These are phyloP conservation scores for Arabidopsis arenosa DNA, from an alignment of 345 rosid species.

Conservation along the genomic window DNA sequence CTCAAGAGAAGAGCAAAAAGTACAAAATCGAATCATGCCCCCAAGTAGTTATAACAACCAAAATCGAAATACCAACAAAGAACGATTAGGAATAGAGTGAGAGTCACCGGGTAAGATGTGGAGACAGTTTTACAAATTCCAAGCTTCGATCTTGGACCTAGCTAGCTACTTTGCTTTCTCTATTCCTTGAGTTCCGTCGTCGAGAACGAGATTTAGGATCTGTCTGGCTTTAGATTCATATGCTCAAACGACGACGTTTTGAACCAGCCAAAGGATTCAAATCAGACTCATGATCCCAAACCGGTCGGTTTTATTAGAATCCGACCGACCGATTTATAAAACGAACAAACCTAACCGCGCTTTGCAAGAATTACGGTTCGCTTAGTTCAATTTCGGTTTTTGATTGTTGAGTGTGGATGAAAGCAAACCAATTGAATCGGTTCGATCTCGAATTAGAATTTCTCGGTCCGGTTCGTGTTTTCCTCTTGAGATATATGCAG, in stretches of 20 bases:
- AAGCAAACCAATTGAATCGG: background rate
- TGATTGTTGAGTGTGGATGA: background rate
- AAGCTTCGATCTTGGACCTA: constrained; percentile 35
- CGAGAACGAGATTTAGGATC: constrained; percentile 32
- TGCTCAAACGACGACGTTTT: background rate
- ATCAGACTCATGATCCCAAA: background rate
- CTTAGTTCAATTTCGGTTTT: background rate
- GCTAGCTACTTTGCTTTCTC: constrained; percentile 18
- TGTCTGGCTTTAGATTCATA: constrained; percentile 18
- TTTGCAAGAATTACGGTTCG: too few relatives aligned
- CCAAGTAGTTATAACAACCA: background rate
- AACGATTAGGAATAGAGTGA: background rate
- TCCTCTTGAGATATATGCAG: background rate
- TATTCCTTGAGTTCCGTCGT: constrained; percentile 10
- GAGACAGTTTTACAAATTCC: constrained; percentile 6
- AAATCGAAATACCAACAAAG: constrained; percentile 19
- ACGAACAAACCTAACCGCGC: background rate
- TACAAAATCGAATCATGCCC: background rate
- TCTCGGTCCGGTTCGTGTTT: constrained; percentile 5
- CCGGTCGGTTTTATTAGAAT: constrained; percentile 13
- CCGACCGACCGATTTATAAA: constrained; percentile 6
- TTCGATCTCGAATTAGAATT: background rate
- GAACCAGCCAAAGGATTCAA: constrained; percentile 10
- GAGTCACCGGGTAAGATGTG: constrained; percentile 20
- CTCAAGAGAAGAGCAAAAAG: background rate